Percentiles rank a stretch among this genome's conserved stretches.
These are phyloP conservation scores for Cercis canadensis DNA, from an alignment of 306 rosid genomes.

Conservation along the genomic window DNA sequence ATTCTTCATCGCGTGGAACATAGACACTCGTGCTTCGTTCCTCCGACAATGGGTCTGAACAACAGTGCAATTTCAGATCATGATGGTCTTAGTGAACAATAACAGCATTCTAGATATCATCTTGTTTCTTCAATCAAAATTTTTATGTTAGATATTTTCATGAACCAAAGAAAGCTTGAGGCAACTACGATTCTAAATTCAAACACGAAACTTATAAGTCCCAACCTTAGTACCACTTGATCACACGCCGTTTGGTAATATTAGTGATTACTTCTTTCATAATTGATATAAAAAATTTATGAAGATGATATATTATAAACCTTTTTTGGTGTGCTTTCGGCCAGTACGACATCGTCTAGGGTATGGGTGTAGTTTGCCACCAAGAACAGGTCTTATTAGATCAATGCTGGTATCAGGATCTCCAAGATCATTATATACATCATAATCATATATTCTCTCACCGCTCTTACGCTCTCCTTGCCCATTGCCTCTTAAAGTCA, in stretches of 20 bases:
- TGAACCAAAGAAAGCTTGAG: too few species aligned
- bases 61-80: too few species aligned
- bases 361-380: conserved; percentile 60
- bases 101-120: too few species aligned
- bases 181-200: too few species aligned
- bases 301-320: conserved; percentile 10
- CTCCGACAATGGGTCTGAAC: conserved; percentile 56
- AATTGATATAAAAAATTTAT: too few species aligned
- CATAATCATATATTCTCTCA: conserved; percentile 77
- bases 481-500: conserved; percentile 57
- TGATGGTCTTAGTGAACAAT: too few species aligned
- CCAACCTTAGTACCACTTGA: too few species aligned
- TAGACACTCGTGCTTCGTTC: conserved; percentile 31
- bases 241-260: too few species aligned
- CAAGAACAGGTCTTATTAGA: conserved; percentile 66
- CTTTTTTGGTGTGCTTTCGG: conserved; percentile 47
- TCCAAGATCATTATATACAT: conserved; percentile 73
- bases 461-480: conserved; percentile 57
- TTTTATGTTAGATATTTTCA: too few species aligned
- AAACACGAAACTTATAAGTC: too few species aligned
- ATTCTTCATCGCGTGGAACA: conserved; percentile 67
- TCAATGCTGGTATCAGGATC: conserved; percentile 51
- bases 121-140: too few species aligned
- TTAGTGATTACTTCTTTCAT: too few species aligned
- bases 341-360: conserved; percentile 78